Evolutionary conservation across 495 filamentous ascomycete species (phyloP), one percentile per base, ranked within the genome.

Genomic region (Aspergillus carlsbadensis): DNA sequence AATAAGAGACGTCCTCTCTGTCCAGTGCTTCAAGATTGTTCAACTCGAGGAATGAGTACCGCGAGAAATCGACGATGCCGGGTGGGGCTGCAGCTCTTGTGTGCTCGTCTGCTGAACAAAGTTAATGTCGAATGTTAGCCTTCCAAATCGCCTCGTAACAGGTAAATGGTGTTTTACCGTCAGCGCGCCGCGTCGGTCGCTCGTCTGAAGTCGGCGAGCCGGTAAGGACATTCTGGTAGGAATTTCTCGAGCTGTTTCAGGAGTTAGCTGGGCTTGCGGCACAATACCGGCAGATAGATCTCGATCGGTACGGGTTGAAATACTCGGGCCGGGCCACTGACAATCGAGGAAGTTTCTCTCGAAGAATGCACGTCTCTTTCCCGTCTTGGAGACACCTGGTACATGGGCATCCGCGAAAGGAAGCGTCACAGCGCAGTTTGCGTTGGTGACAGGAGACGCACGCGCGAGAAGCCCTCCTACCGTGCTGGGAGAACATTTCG

Each of bases 391-490:
- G 71, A 49, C 76, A 80, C 35, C 78, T 76, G 53, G 77, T 78
- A 60, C 76, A 80, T 10, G 76, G 75, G 24, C 68, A 63, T 0
- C 76, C 77, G n/a, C 70, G 62, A 26, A 78, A 72, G 6, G 71
- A 75, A 7, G 76, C 75, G 44, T 80, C 77, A 54, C 77, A 80
- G 37, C 76, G 72, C 15, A 80, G 75, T 58, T 78, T 78, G n/a
- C 76, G 67, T 49, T 72, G 69, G 39, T 75, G 69, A 43, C 76
- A 79, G 52, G 73, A 76, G 15, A 70, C 54, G 20, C 77, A 80
- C 14, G 76, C 77, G 29, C 69, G 72, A 2, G 75, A 61, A 1
- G 77, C 75, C 59, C 77, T 66, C 48, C 62, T 59, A 5, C 31
- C 31, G 10, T 37, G 31, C 17, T 52, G 49, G n/a, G 24, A 33